phyloP scores from a whole-genome alignment of 148 eudicot genomes.

The Nyssa sinensis region DNA sequence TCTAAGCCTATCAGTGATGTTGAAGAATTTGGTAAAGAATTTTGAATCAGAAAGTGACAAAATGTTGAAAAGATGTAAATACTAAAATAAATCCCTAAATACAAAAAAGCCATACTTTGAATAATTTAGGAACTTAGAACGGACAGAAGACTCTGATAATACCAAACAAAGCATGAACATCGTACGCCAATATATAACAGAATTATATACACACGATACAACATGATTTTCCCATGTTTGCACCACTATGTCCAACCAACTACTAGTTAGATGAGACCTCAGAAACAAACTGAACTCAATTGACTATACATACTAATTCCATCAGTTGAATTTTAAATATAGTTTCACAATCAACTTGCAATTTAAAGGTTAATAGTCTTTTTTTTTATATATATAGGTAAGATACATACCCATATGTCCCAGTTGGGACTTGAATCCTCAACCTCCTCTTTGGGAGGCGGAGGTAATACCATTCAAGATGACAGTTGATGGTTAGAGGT shows the following conservation, averaged over 20 bases:
- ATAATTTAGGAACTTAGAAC: no score
- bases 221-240: neutral
- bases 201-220: neutral
- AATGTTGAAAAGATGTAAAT: neutral
- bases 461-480: no score
- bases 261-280: no score
- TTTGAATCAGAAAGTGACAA: neutral
- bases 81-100: neutral
- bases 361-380: neutral
- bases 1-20: neutral
- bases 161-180: no score
- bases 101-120: no score
- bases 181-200: no score
- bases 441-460: no score
- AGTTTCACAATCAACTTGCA: neutral
- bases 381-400: no score
- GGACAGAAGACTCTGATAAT: no score
- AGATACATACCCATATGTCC: no score
- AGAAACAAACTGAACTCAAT: neutral
- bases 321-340: neutral
- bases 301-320: neutral
- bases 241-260: neutral
- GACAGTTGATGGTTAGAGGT: no score
- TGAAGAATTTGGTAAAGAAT: neutral
- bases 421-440: no score